Evolutionary conservation across 2,329 filamentous ascomycete species (phyloP).

Genomic region (Xylariaceae sp.): DNA sequence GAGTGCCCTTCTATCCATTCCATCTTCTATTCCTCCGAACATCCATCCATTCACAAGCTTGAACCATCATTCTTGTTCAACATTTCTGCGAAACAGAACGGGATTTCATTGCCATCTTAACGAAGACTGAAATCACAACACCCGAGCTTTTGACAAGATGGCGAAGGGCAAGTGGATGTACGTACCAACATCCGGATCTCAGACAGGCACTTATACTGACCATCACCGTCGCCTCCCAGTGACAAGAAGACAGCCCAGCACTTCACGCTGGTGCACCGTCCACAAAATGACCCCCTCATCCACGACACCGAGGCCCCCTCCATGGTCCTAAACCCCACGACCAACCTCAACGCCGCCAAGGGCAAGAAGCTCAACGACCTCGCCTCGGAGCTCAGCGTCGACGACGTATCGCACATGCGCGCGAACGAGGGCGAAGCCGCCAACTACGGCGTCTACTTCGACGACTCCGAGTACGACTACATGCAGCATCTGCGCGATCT

Average conservation of each 20-base stretch:
- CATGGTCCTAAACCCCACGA: slow-evolving; percentile 77
- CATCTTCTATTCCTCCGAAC: not conserved
- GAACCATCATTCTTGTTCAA: not conserved
- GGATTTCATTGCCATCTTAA: not conserved
- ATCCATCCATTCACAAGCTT: not conserved
- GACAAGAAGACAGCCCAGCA: slow-evolving; percentile 90
- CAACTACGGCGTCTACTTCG: slow-evolving; percentile 87
- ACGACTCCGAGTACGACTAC: slow-evolving; percentile 95
- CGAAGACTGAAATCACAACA: not conserved
- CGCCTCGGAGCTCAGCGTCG: slow-evolving; percentile 62
- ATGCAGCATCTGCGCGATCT: slow-evolving; percentile 98
- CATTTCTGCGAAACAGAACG: not conserved
- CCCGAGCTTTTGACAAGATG: slow-evolving; percentile 48
- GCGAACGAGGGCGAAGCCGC: slow-evolving; percentile 95
- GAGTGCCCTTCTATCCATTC: too few species aligned
- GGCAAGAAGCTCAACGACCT: slow-evolving; percentile 71
- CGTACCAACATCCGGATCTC: slow-evolving; percentile 26
- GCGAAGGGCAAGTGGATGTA: slow-evolving; percentile 72
- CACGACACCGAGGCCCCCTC: slow-evolving; percentile 84
- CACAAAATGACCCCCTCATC: slow-evolving; percentile 95
- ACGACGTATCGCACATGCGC: slow-evolving; percentile 60
- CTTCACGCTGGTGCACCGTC: slow-evolving; percentile 90
- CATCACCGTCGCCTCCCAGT: slow-evolving; percentile 31
- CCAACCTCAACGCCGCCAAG: slow-evolving; percentile 44
- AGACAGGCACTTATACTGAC: slow-evolving; percentile 5